Evolutionary conservation across 2,329 filamentous ascomycete species (phyloP), one percentile per base, ranked within the genome.

Genomic region (Colletotrichum plurivorum): DNA sequence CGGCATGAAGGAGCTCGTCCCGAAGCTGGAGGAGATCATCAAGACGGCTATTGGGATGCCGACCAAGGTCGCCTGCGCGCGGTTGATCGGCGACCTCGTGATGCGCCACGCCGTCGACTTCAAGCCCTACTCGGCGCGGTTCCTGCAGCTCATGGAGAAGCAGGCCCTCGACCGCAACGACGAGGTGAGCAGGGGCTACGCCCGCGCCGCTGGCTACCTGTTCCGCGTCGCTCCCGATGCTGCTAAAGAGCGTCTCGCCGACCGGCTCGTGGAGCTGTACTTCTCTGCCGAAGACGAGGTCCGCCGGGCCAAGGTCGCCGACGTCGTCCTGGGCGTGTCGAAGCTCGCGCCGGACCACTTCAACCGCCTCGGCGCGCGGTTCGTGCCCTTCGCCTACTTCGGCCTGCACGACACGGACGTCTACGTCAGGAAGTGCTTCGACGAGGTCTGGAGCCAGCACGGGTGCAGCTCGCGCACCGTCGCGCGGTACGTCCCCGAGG

Each of bases 321-420:
- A 98, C 75, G 91, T 95, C n/a, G 83, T 97, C 10, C 88, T 94
- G 54, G 91, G 94, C 0, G 87, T 97, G 16, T 92, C 94, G 15
- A 97, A 97, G 80, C 87, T 95, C 67, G 94, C 95, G 0, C 93
- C 94, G 3, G 96, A 99, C 79, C 90, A 93, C 55, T 98, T 98
- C 79, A 92, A 91, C 55, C 86, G 90, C 1, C 87, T 97, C 39
- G 92, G 95, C 63, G 85, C 90, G 0, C 87, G 89, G 5, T 87
- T 97, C 3, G 82, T 99, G 3, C 96, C 96, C 0, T 95, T 98
- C 74, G 88, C 95, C 2, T 99, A 97, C 77, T 85, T 98, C 31
- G 94, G 90, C 2, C 93, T 94, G 75, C 93, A 97, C 75, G 96
- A 99, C 76, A 89, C 88, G 0, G 91, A 97, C 74, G 91, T 93